These are phyloP conservation scores for Stevia rebaudiana DNA, from an alignment of 140 eudicot genomes.

Conservation along the genomic window DNA sequence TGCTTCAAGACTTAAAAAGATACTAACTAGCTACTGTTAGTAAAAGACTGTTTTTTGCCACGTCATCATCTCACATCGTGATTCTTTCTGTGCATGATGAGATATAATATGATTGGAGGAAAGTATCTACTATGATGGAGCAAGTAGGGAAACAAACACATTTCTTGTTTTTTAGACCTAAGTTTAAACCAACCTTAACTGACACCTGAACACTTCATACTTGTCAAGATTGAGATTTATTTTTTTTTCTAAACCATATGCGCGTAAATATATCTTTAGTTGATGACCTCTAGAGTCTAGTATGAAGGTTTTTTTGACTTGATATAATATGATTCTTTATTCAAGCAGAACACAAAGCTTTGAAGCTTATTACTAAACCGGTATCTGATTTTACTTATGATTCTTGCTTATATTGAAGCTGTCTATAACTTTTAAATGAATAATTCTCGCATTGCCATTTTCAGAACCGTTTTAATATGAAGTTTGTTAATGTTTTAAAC, in stretches of 20 bases:
- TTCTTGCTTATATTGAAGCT: background rate
- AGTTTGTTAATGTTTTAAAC: background rate
- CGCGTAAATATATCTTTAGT: background rate
- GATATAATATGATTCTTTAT: background rate
- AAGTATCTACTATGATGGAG: conserved; percentile 4
- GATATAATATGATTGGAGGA: conserved; percentile 20
- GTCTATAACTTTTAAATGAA: background rate
- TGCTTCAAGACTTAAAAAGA: conserved; percentile 75
- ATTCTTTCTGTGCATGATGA: conserved; percentile 38
- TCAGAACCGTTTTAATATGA: background rate
- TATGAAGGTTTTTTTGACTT: background rate
- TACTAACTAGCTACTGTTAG: conserved; percentile 24
- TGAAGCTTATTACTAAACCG: background rate
- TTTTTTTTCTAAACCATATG: conserved; percentile 6
- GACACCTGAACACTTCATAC: background rate
- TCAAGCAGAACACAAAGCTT: background rate
- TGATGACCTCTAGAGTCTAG: background rate
- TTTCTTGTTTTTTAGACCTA: conserved; percentile 1
- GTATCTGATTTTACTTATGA: background rate
- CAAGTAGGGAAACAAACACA: conserved; percentile 3
- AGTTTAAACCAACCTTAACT: background rate
- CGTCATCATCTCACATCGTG: conserved; percentile 15
- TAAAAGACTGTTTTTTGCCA: conserved; percentile 17
- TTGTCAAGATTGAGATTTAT: background rate
- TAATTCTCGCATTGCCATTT: background rate